Conservation (phyloP, 306 rosid genomes). For the Glycyrrhiza uralensis region DNA sequence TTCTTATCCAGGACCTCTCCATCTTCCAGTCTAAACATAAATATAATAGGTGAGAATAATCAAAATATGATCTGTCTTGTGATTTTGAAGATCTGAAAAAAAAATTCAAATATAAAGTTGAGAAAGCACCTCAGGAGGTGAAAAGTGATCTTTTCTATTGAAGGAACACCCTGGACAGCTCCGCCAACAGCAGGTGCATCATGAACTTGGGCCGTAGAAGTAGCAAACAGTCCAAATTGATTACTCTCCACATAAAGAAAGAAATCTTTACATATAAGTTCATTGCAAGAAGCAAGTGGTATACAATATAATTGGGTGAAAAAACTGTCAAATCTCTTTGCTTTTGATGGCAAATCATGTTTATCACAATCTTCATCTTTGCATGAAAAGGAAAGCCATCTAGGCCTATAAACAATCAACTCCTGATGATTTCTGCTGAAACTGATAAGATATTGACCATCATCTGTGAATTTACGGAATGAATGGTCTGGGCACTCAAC, state of each 20-base stretch:
- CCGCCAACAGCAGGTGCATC: slow-evolving; percentile 76
- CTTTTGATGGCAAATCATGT: slow-evolving; percentile 69
- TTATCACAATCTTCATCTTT: slow-evolving; percentile 69
- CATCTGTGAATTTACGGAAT: slow-evolving; percentile 90
- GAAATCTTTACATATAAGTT: slow-evolving; percentile 87
- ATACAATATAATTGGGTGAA: slow-evolving; percentile 70
- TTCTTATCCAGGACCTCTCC: slow-evolving; percentile 79
- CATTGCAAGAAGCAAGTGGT: slow-evolving; percentile 80
- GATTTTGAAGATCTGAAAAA: not conserved
- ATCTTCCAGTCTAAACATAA: slow-evolving; percentile 73
- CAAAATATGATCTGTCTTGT: not conserved
- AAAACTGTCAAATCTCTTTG: slow-evolving; percentile 83
- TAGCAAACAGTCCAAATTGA: slow-evolving; percentile 83
- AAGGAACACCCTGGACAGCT: slow-evolving; percentile 86
- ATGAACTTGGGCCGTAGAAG: slow-evolving; percentile 71
- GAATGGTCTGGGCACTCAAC: slow-evolving; percentile 88
- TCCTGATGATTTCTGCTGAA: slow-evolving; percentile 84
- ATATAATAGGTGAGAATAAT: slow-evolving; percentile 18
- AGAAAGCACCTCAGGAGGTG: slow-evolving; percentile 69
- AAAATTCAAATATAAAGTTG: not conserved
- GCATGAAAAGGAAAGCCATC: slow-evolving; percentile 89
- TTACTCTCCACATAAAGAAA: slow-evolving; percentile 82
- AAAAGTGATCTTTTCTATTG: slow-evolving; percentile 85
- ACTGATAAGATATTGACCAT: slow-evolving; percentile 87
- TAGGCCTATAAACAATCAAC: slow-evolving; percentile 82